phyloP scores from a whole-genome alignment of 768 basidiomycete species.

The Cubamyces lactineus region DNA sequence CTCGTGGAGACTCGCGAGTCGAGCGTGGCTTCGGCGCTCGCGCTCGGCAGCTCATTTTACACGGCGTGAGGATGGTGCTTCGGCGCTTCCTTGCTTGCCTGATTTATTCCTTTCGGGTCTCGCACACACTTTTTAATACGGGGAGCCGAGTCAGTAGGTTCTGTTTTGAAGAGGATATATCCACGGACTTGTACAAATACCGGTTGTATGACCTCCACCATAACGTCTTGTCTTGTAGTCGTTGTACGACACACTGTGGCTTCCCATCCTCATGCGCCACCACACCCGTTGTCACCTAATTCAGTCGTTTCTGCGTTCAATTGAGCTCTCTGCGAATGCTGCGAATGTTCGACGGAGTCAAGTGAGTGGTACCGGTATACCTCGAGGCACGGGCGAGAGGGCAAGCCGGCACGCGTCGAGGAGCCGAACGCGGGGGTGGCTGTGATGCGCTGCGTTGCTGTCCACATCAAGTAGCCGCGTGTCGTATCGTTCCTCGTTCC shows the following conservation, averaged over 20 bases:
- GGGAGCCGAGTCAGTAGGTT: not conserved
- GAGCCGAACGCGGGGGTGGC: too few relatives aligned
- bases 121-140: slow-evolving; percentile 7
- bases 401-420: too few relatives aligned
- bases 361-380: too few relatives aligned
- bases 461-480: too few relatives aligned
- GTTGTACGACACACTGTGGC: slow-evolving; percentile 11
- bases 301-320: slow-evolving; percentile 1
- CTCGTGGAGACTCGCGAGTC: not conserved
- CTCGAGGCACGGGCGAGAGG: too few relatives aligned
- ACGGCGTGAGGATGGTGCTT: slow-evolving; percentile 2
- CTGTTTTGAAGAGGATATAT: not conserved
- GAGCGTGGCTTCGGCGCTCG: slow-evolving; percentile 1
- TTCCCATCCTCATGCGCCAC: slow-evolving; percentile 10
- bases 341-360: too few relatives aligned
- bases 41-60: not conserved
- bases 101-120: slow-evolving; percentile 16
- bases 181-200: slow-evolving; percentile 14
- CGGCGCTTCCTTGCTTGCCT: slow-evolving; percentile 7
- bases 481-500: not conserved
- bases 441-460: too few relatives aligned
- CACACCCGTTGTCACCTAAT: slow-evolving; percentile 3
- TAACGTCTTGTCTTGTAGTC: slow-evolving; percentile 1
- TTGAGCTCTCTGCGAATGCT: not conserved
- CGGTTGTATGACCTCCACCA: slow-evolving; percentile 6